Percentiles rank a stretch among this genome's conserved stretches.
Conservation (phyloP, 306 rosid species). For the Cucumis cinereus region DNA sequence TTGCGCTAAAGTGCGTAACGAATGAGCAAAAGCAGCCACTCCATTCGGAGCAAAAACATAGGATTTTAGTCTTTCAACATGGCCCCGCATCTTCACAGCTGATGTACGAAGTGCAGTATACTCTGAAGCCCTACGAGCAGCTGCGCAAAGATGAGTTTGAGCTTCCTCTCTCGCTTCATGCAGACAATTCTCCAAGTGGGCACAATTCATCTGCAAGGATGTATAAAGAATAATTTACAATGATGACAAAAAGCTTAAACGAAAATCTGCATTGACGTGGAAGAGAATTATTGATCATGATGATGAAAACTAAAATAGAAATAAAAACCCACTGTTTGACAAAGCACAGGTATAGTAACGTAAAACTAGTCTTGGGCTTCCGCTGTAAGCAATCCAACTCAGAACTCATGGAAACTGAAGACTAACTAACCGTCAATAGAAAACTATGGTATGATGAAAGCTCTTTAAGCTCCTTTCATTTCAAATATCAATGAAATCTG, state of each 20-base stretch:
- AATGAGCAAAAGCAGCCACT: slow-evolving; percentile 56
- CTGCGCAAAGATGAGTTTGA: slow-evolving; percentile 93
- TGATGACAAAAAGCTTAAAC: background rate
- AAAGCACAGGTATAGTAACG: background rate
- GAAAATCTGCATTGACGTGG: background rate
- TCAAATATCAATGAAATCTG: background rate
- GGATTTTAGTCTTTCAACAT: slow-evolving; percentile 66
- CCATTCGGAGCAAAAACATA: slow-evolving; percentile 67
- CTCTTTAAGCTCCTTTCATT: background rate
- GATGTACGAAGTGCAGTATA: slow-evolving; percentile 70
- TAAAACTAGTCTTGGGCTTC: background rate
- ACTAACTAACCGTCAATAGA: background rate
- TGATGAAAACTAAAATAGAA: background rate
- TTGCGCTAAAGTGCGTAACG: slow-evolving; percentile 56
- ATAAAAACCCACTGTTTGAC: background rate
- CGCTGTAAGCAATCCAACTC: background rate
- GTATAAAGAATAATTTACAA: background rate
- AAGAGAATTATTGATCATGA: background rate
- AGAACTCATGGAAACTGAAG: background rate
- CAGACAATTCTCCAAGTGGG: slow-evolving; percentile 87
- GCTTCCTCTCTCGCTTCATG: slow-evolving; percentile 99
- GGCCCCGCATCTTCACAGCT: slow-evolving; percentile 67
- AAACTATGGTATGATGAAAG: background rate
- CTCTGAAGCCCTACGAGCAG: slow-evolving; percentile 89
- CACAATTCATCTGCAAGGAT: slow-evolving; percentile 81